Conservation (phyloP, 2,329 filamentous ascomycete species). For the Hypoxylon sp. region DNA sequence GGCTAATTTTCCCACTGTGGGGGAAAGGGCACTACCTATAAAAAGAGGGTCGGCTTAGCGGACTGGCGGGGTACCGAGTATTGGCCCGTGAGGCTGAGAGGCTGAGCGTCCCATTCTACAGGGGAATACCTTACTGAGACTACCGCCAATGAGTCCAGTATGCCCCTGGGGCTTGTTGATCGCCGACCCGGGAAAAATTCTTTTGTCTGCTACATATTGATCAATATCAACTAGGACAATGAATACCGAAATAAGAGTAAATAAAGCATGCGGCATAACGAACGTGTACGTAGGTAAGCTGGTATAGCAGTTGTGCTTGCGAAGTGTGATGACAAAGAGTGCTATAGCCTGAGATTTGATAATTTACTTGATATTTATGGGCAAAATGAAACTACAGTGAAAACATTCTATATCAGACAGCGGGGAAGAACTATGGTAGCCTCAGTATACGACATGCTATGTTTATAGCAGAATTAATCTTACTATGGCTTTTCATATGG, state of each 20-base stretch:
- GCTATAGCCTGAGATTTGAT: not conserved
- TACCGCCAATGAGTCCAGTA: not conserved
- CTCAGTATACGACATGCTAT: not conserved
- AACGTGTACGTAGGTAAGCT: not conserved
- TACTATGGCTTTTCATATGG: not conserved
- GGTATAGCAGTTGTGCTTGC: too few species aligned
- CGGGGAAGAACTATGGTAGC: not conserved
- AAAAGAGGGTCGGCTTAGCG: constrained; percentile 28
- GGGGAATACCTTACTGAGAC: constrained; percentile 13
- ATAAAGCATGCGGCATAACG: not conserved
- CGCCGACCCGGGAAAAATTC: not conserved
- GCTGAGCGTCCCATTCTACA: constrained; percentile 26
- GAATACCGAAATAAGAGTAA: not conserved
- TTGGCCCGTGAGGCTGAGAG: constrained; percentile 44
- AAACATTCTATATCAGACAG: not conserved
- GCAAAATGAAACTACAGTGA: not conserved
- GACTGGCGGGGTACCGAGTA: constrained; percentile 29
- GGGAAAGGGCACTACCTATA: constrained; percentile 25
- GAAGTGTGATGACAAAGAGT: not conserved
- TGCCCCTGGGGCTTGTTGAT: not conserved
- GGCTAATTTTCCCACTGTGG: constrained; percentile 40
- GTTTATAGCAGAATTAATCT: not conserved
- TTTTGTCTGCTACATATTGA: not conserved
- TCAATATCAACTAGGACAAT: not conserved
- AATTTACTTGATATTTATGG: not conserved